These are phyloP conservation scores for Sclerotinia sclerotiorum DNA, from an alignment of 2,329 filamentous ascomycete species.

Conservation along the genomic window DNA sequence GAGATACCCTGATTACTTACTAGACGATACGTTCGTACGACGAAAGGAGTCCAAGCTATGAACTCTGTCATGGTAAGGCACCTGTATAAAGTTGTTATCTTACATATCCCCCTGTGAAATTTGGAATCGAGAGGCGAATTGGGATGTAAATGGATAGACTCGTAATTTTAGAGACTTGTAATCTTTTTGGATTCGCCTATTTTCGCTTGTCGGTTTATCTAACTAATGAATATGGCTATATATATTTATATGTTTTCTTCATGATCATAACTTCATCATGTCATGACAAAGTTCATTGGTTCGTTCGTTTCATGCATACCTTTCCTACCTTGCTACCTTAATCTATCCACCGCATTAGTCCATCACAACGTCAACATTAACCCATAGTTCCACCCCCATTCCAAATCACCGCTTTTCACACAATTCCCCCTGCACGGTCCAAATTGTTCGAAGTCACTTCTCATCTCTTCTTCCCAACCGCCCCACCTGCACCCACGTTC, in stretches of 20 bases:
- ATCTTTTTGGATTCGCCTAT: background rate
- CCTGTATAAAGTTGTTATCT: background rate
- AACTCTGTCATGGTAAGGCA: background rate
- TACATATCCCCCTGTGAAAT: background rate
- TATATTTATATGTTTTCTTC: background rate
- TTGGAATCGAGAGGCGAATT: background rate
- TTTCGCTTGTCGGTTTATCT: background rate
- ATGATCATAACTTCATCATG: background rate
- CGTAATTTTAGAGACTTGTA: background rate
- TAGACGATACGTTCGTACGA: slow-evolving; percentile 32
- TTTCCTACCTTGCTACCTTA: background rate
- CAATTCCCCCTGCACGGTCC: background rate
- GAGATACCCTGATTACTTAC: slow-evolving; percentile 37
- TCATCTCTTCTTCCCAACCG: background rate
- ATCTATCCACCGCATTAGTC: background rate
- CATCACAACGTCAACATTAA: background rate
- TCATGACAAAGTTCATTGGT: background rate
- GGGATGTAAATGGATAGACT: background rate
- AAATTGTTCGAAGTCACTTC: too few species aligned
- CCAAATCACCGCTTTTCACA: background rate
- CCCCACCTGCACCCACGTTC: background rate
- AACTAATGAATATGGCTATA: background rate
- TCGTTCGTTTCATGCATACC: background rate
- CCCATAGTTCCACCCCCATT: background rate
- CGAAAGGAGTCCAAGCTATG: slow-evolving; percentile 22